Base-by-base conservation (phyloP, 140 eudicot species). In the Ambrosia hybrid region DNA sequence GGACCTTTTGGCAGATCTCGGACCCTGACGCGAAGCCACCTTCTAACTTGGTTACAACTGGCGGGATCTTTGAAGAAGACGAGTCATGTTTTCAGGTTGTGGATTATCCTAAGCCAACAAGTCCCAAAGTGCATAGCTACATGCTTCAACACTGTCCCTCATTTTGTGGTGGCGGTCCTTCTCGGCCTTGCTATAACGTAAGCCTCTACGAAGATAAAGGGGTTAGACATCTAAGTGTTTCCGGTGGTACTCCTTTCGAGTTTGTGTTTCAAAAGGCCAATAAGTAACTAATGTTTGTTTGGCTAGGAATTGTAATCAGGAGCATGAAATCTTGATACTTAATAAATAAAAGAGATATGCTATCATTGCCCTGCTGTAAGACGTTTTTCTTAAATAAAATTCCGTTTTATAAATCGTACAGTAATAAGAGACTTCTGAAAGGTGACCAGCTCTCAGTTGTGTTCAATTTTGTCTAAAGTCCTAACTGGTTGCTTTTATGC, bases 121-220 rank as follows among this genome's bases (percentile, higher is more conserved):
- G 16, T 17, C 2, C 49, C 9, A 56, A 72, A 16, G 73, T 78
- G 77, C 53, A 57, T 17, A 77, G 77, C 21, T 78, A 78, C 45
- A 63, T 78, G 82, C 33, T 78, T 63, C 77, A 78, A 55, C 82
- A 71, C 6, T 78, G 82, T 55, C 82, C 82, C 45, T 71, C 43
- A 0, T 8, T 21, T 55, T 78, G 82, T 15, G 82, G 77, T 0
- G 68, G 73, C 12, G 11, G 12, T 12, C 53, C 53, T 52, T 68
- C 82, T 63, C 10, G 1, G 0, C 2, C 8, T 51, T 78, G 82
- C 43, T 78, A 26, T 63, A 78, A 71, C 9, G 15, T 78, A 16
- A 78, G 78, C 68, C 9, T 57, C 46, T 30, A 43, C 4, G 39
- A 12, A 60, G 38, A 66, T 1, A 55, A 67, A 26, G 80, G 80